Base-by-base conservation (phyloP, 78 protist species). In the Dictyostelium firmibasis region DNA sequence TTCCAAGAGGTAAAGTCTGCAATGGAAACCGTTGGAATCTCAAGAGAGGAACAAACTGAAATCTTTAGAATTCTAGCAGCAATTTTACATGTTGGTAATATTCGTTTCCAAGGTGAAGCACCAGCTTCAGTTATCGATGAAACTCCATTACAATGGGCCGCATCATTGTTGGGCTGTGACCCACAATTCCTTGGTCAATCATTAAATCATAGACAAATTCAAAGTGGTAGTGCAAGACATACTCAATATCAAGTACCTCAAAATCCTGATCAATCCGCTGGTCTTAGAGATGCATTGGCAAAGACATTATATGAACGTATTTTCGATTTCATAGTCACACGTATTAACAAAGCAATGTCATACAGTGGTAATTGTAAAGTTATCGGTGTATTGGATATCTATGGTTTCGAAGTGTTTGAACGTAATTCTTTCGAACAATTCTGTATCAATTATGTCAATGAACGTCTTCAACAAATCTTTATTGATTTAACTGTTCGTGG, bases 371-470 rank as follows among this genome's bases (percentile, higher is more conserved):
- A 94, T 95, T 81, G 88, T 97, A 72, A 75, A 91, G 79, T 70
- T 20, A 85, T 98, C 44, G 98, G 98, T 84, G 97, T 98, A 4
- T 88, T 98, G 33, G 99, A 98, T 83, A 98, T 98, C 81, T 98
- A 97, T 70, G 99, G 99, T 43, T 98, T 98, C 84, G 98, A 98
- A 81, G 92, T 98, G 0, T 98, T 91, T 77, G 91, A 96, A 89
- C 6, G 87, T 16, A 98, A 98, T 85, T 38, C 60, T 23, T 98
- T 97, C 36, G 99, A 98, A 91, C 98, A 98, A 84, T 94, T 98
- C 79, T 97, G 98, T 94, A 98, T 98, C 98, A 98, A 98, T 92
- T 98, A 96, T 85, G 98, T 96, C 91, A 98, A 98, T 95, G 96
- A 93, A 83, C 53, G 96, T 27, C 74, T 91, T 4, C 96, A 92